Evolutionary conservation across 495 filamentous ascomycete species (phyloP).

Genomic region (Xylaria intraflava): DNA sequence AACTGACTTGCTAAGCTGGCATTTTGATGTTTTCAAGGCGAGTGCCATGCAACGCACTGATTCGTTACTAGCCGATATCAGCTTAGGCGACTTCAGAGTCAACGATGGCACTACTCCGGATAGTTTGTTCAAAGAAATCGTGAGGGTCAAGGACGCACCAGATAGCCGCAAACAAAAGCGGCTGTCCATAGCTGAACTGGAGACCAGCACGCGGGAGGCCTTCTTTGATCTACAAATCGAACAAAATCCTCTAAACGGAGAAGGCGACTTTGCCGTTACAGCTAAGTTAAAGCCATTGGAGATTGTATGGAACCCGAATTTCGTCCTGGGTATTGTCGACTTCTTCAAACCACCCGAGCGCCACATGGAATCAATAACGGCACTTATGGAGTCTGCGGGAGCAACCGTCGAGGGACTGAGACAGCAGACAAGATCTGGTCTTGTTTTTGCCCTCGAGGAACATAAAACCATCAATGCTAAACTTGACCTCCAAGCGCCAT

Average conservation of each 20-base stretch:
- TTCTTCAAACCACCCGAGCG: conserved; percentile 95
- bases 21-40: conserved; percentile 90
- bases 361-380: conserved; percentile 96
- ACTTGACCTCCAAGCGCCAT: conserved; percentile 86
- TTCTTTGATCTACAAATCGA: conserved; percentile 91
- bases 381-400: conserved; percentile 87
- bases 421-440: conserved; percentile 88
- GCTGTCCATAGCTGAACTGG: conserved; percentile 57
- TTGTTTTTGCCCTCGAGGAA: conserved; percentile 93
- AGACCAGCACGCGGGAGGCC: conserved; percentile 54
- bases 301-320: conserved; percentile 92
- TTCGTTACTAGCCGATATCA: conserved; percentile 79
- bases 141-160: conserved; percentile 83
- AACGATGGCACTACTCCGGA: conserved; percentile 93
- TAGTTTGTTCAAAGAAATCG: conserved; percentile 86
- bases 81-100: conserved; percentile 84
- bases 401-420: conserved; percentile 90
- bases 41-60: conserved; percentile 82
- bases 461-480: conserved; percentile 97
- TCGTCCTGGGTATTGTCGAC: conserved; percentile 78
- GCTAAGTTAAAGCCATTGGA: conserved; percentile 92
- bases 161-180: conserved; percentile 42
- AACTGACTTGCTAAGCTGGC: conserved; percentile 75
- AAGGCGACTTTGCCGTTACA: conserved; percentile 82
- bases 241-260: conserved; percentile 87